A percentile compares a stretch with the other conserved stretches of the same genome.
These are phyloP conservation scores for Striga hermonthica DNA, from an alignment of 305 asterid species.

Conservation along the genomic window DNA sequence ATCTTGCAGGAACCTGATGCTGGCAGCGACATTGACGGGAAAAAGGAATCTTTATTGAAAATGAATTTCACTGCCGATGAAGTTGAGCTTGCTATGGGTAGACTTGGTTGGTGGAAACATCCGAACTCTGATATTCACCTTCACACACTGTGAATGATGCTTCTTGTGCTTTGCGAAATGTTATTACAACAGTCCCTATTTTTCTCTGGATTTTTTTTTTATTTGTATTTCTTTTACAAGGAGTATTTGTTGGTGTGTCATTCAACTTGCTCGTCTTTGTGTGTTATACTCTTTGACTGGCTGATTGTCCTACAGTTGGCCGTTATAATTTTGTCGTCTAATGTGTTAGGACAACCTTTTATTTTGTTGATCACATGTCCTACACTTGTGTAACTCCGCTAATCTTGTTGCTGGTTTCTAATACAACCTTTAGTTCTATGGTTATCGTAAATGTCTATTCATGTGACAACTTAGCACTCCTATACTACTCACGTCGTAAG, in stretches of 20 bases:
- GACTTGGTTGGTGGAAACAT: constrained; percentile 63
- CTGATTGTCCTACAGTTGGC: no score
- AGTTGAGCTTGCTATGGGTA: constrained; percentile 68
- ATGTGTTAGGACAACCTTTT: no score
- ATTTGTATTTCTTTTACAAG: no score
- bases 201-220: neutral
- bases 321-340: no score
- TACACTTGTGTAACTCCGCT: neutral
- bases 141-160: constrained; percentile 34
- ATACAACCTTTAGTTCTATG: neutral
- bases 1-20: constrained; percentile 65
- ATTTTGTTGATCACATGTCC: no score
- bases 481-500: constrained; percentile 8
- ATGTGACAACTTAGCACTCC: no score
- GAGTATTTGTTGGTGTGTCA: no score
- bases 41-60: constrained; percentile 53
- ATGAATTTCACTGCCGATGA: constrained; percentile 81
- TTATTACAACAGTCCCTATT: no score
- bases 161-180: constrained; percentile 18
- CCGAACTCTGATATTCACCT: constrained; percentile 5
- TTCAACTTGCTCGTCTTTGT: no score
- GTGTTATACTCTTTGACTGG: no score
- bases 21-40: constrained; percentile 41
- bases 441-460: no score
- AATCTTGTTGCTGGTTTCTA: constrained; percentile 26